A percentile compares a stretch with the other conserved stretches of the same genome.
These are phyloP conservation scores for Friedmanniomyces endolithicus DNA, from an alignment of 495 filamentous ascomycete species.

Conservation along the genomic window DNA sequence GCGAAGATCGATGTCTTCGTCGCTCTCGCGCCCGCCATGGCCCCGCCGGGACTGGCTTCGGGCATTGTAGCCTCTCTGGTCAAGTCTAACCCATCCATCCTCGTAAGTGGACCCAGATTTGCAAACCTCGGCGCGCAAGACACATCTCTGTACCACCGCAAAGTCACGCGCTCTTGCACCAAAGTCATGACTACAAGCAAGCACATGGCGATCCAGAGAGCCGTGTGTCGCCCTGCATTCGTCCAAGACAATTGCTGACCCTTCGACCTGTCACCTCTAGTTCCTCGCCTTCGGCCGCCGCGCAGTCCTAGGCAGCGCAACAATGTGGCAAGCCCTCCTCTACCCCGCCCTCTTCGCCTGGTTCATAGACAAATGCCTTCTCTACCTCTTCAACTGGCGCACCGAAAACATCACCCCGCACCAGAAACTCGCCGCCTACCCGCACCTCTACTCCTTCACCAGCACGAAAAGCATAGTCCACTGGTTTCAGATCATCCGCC, in stretches of 20 bases:
- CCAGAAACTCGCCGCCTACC: slow-evolving; percentile 94
- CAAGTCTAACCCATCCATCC: slow-evolving; percentile 83
- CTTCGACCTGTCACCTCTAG: no score
- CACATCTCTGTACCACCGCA: no score
- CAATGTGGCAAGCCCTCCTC: slow-evolving; percentile 93
- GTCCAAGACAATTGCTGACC: no score
- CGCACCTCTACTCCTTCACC: slow-evolving; percentile 91
- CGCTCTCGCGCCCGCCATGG: slow-evolving; percentile 94
- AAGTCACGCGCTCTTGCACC: no score
- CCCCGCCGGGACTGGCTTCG: slow-evolving; percentile 78
- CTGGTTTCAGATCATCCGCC: slow-evolving; percentile 98
- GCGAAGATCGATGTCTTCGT: slow-evolving; percentile 93
- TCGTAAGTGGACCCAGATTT: no score
- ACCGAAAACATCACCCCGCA: slow-evolving; percentile 71
- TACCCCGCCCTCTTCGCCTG: slow-evolving; percentile 91
- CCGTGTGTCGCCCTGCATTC: no score
- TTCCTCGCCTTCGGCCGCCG: slow-evolving; percentile 92
- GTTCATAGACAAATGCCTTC: slow-evolving; percentile 69
- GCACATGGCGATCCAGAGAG: no score
- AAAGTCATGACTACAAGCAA: no score
- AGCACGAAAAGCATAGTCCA: slow-evolving; percentile 93
- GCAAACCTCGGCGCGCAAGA: no score
- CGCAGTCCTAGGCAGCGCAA: slow-evolving; percentile 81
- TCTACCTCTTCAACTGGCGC: slow-evolving; percentile 80
- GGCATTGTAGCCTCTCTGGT: slow-evolving; percentile 81